These are phyloP conservation scores for Talaromyces sp. DNA, from an alignment of 2,329 filamentous ascomycete genomes.

Conservation along the genomic window DNA sequence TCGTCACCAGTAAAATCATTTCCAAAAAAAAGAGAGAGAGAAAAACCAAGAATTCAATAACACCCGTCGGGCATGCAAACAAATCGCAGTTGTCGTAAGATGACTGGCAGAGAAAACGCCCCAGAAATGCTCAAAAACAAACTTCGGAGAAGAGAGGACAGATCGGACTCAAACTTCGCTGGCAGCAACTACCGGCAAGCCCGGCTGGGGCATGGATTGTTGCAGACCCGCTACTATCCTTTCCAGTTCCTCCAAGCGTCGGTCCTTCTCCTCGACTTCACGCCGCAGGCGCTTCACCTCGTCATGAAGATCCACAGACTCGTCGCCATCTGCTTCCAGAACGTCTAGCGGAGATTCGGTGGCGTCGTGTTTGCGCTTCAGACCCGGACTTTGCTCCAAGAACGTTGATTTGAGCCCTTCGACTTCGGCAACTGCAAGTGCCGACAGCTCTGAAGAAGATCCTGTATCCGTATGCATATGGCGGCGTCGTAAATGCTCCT, in stretches of 20 bases:
- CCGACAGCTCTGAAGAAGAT: slow-evolving; percentile 24
- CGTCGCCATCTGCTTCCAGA: slow-evolving; percentile 33
- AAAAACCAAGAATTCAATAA: not conserved
- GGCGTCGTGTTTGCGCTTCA: slow-evolving; percentile 26
- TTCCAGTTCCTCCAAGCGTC: slow-evolving; percentile 38
- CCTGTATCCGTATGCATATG: slow-evolving; percentile 54
- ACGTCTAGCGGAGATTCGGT: slow-evolving; percentile 17
- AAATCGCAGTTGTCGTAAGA: slow-evolving; percentile 4
- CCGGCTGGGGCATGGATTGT: slow-evolving; percentile 29
- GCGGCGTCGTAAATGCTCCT: slow-evolving; percentile 87
- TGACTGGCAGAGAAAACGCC: slow-evolving; percentile 2
- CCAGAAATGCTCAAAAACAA: not conserved
- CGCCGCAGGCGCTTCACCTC: slow-evolving; percentile 63
- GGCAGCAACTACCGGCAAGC: slow-evolving; percentile 7
- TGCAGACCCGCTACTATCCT: slow-evolving; percentile 31
- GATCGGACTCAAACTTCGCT: slow-evolving; percentile 1
- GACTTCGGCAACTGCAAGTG: slow-evolving; percentile 22
- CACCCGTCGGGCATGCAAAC: not conserved
- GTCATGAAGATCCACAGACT: slow-evolving; percentile 48
- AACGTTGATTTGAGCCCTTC: slow-evolving; percentile 24
- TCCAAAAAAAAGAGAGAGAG: not conserved
- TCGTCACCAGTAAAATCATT: not conserved
- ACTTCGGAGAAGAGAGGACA: not conserved
- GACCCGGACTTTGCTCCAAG: slow-evolving; percentile 20
- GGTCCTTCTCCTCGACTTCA: slow-evolving; percentile 56